Conservation (phyloP, 1,284 basidiomycete species). For the Tausonia pullulans region DNA sequence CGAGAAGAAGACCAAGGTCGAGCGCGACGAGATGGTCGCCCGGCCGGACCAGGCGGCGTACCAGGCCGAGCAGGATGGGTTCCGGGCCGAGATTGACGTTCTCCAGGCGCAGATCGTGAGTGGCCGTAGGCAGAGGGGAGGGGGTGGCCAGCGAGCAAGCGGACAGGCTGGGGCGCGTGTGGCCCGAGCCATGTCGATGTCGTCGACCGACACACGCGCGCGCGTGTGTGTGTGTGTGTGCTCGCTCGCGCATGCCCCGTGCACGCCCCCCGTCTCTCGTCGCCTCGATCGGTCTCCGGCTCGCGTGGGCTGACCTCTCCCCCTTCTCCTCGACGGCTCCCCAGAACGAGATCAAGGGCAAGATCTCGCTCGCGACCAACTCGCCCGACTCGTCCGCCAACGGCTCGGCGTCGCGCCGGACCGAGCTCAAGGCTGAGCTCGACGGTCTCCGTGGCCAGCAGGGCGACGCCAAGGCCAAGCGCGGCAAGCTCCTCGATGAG, state of each 20-base stretch:
- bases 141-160: not conserved
- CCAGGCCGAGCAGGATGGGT: slow-evolving; percentile 68
- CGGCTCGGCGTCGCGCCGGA: slow-evolving; percentile 51
- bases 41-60: slow-evolving; percentile 71
- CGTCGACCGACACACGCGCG: not conserved
- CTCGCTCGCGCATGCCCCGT: not conserved
- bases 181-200: not conserved
- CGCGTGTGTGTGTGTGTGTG: not conserved
- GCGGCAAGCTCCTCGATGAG: slow-evolving; percentile 70
- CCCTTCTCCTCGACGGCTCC: too few relatives aligned
- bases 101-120: slow-evolving; percentile 68
- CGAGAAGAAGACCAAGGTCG: not conserved
- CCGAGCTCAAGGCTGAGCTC: slow-evolving; percentile 66
- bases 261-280: not conserved
- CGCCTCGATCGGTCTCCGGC: not conserved
- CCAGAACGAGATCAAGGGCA: slow-evolving; percentile 66
- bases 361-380: slow-evolving; percentile 49
- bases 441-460: slow-evolving; percentile 70
- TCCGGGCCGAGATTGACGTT: slow-evolving; percentile 72
- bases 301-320: not conserved
- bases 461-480: slow-evolving; percentile 58
- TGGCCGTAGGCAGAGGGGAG: slow-evolving; percentile 20
- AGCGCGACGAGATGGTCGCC: slow-evolving; percentile 33
- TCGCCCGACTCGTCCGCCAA: not conserved
- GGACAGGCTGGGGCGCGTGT: not conserved